Evolutionary conservation across 169 alveolate species (phyloP).

Genomic region (Pseudocohnilembus persalinus): DNA sequence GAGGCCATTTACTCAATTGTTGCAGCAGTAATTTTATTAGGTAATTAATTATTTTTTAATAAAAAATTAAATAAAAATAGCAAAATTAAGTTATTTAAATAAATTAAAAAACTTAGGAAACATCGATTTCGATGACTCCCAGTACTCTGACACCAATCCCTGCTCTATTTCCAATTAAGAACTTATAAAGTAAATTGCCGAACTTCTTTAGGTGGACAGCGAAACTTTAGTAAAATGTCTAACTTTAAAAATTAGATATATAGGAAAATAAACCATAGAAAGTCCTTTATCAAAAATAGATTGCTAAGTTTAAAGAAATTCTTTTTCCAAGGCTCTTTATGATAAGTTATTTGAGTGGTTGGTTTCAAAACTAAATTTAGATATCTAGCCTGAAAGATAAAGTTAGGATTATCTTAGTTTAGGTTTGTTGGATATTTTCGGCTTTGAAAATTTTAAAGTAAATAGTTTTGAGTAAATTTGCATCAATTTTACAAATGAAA

Average conservation of each 20-base stretch:
- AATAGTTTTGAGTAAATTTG: conserved; percentile 98
- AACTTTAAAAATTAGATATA: conserved; percentile 60
- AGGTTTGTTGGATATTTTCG: conserved; percentile 98
- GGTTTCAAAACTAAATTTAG: conserved; percentile 92
- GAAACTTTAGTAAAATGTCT: conserved; percentile 41
- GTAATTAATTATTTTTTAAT: too few species aligned
- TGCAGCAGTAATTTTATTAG: conserved; percentile 48
- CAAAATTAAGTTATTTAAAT: too few species aligned
- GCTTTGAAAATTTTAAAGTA: conserved; percentile 96
- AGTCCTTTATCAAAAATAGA: conserved; percentile 62
- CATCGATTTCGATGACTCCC: conserved; percentile 56
- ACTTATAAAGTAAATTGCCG: conserved; percentile 23
- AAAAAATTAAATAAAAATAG: too few species aligned
- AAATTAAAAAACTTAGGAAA: too few species aligned
- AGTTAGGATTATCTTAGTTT: conserved; percentile 66
- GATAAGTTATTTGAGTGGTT: conserved; percentile 94
- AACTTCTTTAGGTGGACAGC: conserved; percentile 34
- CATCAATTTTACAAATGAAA: conserved; percentile 98
- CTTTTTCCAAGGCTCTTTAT: conserved; percentile 96
- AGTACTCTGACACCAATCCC: conserved; percentile 54
- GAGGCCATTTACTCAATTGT: background rate
- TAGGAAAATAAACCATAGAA: conserved; percentile 59
- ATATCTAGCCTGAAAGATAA: conserved; percentile 85
- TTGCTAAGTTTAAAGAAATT: conserved; percentile 88
- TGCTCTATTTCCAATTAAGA: conserved; percentile 48